These are phyloP conservation scores for Lasiodiplodia citricola DNA, from an alignment of 2,329 filamentous ascomycete species.

Conservation along the genomic window DNA sequence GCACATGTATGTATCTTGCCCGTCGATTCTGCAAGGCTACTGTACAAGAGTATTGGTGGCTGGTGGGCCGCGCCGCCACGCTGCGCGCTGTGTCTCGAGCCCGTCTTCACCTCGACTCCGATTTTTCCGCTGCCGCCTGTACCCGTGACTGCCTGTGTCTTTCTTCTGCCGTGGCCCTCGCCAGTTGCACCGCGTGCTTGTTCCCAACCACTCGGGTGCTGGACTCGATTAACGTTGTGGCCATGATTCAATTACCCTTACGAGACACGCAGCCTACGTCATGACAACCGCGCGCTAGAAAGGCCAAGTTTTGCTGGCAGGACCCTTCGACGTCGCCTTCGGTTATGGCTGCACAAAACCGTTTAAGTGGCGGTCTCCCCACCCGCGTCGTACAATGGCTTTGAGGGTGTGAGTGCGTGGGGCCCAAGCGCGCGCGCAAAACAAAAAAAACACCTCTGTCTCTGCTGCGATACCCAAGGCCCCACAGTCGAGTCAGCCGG, in stretches of 20 bases:
- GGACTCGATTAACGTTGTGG: neutral
- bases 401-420: neutral
- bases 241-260: slow-evolving; percentile 17
- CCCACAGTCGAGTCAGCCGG: slow-evolving; percentile 2
- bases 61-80: slow-evolving; percentile 28
- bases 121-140: slow-evolving; percentile 2
- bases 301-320: slow-evolving; percentile 3
- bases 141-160: slow-evolving; percentile 11
- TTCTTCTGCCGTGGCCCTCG: neutral
- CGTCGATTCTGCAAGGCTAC: slow-evolving; percentile 44
- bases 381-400: neutral
- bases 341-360: slow-evolving; percentile 14
- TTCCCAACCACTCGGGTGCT: neutral
- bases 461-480: neutral
- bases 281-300: slow-evolving; percentile 19
- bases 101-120: slow-evolving; percentile 9
- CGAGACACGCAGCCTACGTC: slow-evolving; percentile 7
- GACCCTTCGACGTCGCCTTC: neutral
- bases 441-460: neutral
- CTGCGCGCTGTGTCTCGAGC: slow-evolving; percentile 8
- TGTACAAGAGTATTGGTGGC: slow-evolving; percentile 47
- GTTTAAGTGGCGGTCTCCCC: slow-evolving; percentile 13
- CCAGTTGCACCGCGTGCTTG: neutral
- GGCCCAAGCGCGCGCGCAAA: neutral
- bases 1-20: slow-evolving; percentile 9